Evolutionary conservation across 441 rosid species (phyloP).

Genomic region (Adansonia madagascariensis): DNA sequence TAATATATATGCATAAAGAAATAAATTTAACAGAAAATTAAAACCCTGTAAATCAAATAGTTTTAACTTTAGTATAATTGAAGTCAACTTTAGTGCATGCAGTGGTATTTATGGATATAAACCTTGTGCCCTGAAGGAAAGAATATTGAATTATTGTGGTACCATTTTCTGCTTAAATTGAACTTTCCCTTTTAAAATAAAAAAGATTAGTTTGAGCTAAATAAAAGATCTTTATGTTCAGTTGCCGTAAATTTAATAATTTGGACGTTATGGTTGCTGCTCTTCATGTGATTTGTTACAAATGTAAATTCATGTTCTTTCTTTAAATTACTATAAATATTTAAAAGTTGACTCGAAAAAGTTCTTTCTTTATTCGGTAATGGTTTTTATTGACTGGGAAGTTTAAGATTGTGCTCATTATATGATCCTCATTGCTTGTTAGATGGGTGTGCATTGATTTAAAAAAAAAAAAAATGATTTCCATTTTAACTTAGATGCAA

Average conservation of each 20-base stretch:
- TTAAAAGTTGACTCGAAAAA: neutral
- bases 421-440: neutral
- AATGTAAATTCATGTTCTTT: neutral
- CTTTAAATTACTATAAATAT: neutral
- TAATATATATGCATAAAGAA: too few species aligned
- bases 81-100: constrained; percentile 1
- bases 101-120: neutral
- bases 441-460: neutral
- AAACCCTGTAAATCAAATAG: neutral
- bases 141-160: neutral
- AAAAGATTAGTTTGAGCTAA: neutral
- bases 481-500: neutral
- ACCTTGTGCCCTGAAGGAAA: neutral
- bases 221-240: neutral
- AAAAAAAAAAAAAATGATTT: neutral
- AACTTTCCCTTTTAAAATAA: constrained; percentile 1
- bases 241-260: neutral
- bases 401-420: neutral
- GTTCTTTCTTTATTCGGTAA: neutral
- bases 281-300: neutral
- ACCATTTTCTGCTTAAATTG: neutral
- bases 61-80: neutral
- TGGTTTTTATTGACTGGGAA: neutral
- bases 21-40: neutral
- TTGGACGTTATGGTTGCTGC: neutral